Conservation (phyloP, 768 basidiomycete genomes). For the Tulasnella sp. region DNA sequence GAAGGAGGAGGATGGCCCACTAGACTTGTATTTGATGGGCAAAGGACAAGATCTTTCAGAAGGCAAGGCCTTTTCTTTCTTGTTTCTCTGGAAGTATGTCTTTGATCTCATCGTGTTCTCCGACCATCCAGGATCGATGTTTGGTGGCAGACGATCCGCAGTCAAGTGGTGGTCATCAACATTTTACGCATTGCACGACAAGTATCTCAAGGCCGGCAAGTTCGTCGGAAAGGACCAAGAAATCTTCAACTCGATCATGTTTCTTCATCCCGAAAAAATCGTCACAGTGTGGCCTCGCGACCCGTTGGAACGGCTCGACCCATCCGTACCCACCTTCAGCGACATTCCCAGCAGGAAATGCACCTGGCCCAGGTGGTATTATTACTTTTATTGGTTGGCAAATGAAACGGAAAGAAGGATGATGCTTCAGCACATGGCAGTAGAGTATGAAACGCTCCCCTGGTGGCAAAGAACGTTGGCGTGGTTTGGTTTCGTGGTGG, state of each 20-base stretch:
- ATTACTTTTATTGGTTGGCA: slow-evolving; percentile 47
- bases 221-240: slow-evolving; percentile 56
- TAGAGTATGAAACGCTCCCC: background rate
- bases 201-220: slow-evolving; percentile 40
- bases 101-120: background rate
- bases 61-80: slow-evolving; percentile 32
- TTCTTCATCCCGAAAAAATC: slow-evolving; percentile 42
- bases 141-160: slow-evolving; percentile 42
- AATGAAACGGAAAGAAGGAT: slow-evolving; percentile 24
- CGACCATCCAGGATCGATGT: slow-evolving; percentile 44
- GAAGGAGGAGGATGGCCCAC: slow-evolving; percentile 41
- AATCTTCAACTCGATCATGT: slow-evolving; percentile 42
- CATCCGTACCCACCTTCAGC: slow-evolving; percentile 18
- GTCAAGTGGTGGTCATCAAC: slow-evolving; percentile 40
- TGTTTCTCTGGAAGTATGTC: background rate
- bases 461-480: background rate
- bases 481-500: slow-evolving; percentile 7
- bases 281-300: slow-evolving; percentile 37
- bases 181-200: slow-evolving; percentile 47
- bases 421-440: slow-evolving; percentile 22
- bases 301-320: slow-evolving; percentile 18
- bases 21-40: slow-evolving; percentile 38
- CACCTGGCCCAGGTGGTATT: slow-evolving; percentile 41
- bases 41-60: slow-evolving; percentile 31
- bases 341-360: slow-evolving; percentile 26